Conservation (phyloP, 2,329 filamentous ascomycete genomes). For the Alternaria longipes region DNA sequence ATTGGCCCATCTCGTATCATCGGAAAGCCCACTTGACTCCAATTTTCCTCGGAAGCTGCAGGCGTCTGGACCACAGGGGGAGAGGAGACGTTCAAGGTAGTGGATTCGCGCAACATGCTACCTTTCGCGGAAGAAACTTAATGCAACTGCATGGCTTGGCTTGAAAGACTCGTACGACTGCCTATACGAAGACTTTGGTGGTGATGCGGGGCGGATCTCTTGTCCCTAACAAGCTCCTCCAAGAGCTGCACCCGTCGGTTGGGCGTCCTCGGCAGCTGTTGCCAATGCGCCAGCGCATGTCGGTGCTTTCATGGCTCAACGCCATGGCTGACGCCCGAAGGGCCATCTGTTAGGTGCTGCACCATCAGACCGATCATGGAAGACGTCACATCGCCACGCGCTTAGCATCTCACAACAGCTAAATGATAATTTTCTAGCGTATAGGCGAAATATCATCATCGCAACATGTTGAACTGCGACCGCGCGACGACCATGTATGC, state of each 20-base stretch:
- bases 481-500: conserved; percentile 10
- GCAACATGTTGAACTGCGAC: conserved; percentile 13
- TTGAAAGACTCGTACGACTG: neutral
- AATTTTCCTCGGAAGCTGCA: neutral
- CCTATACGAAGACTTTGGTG: neutral
- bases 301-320: conserved; percentile 19
- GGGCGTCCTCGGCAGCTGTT: conserved; percentile 17
- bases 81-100: neutral
- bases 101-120: conserved; percentile 12
- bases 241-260: conserved; percentile 11
- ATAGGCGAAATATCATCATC: conserved; percentile 9
- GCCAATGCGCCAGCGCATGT: conserved; percentile 19
- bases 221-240: conserved; percentile 21
- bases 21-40: conserved; percentile 7
- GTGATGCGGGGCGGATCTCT: conserved; percentile 12
- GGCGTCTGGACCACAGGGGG: conserved; percentile 13
- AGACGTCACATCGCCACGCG: conserved; percentile 24
- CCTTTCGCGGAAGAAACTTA: conserved; percentile 6
- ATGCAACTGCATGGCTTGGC: conserved; percentile 4
- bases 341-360: neutral
- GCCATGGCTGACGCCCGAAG: conserved; percentile 12
- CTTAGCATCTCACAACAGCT: conserved; percentile 16
- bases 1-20: conserved; percentile 18
- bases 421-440: conserved; percentile 7
- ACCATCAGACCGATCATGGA: conserved; percentile 11